Evolutionary conservation across 2,329 filamentous ascomycete genomes (phyloP), one percentile per base, ranked within the genome.

Genomic region (Arthrobotrys sphaeroides): DNA sequence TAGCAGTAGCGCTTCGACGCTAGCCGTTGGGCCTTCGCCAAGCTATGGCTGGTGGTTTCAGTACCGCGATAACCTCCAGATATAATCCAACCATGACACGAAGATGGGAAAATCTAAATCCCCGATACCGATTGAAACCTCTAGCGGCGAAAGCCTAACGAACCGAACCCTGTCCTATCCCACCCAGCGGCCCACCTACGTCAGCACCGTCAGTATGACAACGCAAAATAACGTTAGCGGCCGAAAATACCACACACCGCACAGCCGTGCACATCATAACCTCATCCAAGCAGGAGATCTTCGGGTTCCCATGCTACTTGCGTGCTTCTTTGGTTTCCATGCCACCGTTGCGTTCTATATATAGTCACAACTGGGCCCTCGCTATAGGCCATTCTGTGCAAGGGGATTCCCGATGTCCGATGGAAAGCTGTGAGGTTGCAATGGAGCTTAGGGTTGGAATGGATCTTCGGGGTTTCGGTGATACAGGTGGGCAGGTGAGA

Each of bases 181-280:
- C 7, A 40, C 36, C n/a, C n/a, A n/a, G n/a, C n/a, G n/a, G 12
- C 47, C 4, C 51, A 22, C 9, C 51, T 55, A 51, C 64, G 31
- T 31, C 51, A 69, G 65, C 68, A 53, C 47, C 59, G 60, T 73
- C 68, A 73, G 68, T 59, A 73, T 73, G 68, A 73, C 68, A 73
- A 73, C 68, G 60, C 68, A 73, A 65, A 65, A 73, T 73, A 73
- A 73, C 68, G 68, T 73, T 72, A 65, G 38, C 28, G 28, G 43
- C 16, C 53, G 31, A 36, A 24, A 49, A 61, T 69, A 60, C 53
- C 51, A 60, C 65, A 69, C 42, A 24, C n/a, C 47, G 22, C 26
- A 24, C 38, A 26, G 22, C 38, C 64, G n/a, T 61, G 66, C 66
- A 36, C 22, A 57, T 55, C 57, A 49, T 42, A 31, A 13, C 24